Evolutionary conservation across 106 monocot species (phyloP).

Genomic region (Xerophyta viscosa): DNA sequence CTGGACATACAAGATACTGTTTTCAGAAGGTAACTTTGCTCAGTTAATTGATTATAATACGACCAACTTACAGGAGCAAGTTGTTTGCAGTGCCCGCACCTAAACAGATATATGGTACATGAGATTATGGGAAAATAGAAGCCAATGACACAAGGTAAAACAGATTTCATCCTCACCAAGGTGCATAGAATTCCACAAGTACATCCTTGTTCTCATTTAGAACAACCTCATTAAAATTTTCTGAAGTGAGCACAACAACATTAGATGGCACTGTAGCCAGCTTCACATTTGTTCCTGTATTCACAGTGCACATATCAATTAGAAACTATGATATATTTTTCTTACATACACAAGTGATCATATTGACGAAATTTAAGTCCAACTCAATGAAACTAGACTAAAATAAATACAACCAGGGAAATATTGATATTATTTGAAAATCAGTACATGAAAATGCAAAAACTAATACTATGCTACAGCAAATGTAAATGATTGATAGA

Average conservation of each 20-base stretch:
- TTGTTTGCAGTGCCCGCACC: constrained; percentile 94
- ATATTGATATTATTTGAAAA: too few relatives aligned
- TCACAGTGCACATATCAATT: constrained; percentile 3
- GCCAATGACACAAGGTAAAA: neutral
- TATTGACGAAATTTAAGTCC: too few relatives aligned
- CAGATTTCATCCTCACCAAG: constrained; percentile 44
- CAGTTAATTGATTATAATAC: neutral
- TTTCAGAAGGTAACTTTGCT: too few relatives aligned
- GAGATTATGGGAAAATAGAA: neutral
- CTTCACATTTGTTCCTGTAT: constrained; percentile 85
- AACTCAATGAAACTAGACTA: too few relatives aligned
- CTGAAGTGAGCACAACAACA: constrained; percentile 63
- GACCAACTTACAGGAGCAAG: constrained; percentile 84
- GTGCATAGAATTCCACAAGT: constrained; percentile 95
- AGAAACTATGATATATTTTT: neutral
- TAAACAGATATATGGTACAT: constrained; percentile 11
- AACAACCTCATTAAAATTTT: constrained; percentile 73
- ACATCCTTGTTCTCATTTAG: constrained; percentile 87
- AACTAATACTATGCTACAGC: too few relatives aligned
- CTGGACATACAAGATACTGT: neutral
- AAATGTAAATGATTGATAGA: too few relatives aligned
- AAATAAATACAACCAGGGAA: too few relatives aligned
- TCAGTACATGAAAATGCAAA: too few relatives aligned
- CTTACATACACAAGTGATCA: neutral
- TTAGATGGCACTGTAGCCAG: constrained; percentile 58